phyloP scores from a whole-genome alignment of 2,329 filamentous ascomycete species.

The Fusarium xyrophilum region DNA sequence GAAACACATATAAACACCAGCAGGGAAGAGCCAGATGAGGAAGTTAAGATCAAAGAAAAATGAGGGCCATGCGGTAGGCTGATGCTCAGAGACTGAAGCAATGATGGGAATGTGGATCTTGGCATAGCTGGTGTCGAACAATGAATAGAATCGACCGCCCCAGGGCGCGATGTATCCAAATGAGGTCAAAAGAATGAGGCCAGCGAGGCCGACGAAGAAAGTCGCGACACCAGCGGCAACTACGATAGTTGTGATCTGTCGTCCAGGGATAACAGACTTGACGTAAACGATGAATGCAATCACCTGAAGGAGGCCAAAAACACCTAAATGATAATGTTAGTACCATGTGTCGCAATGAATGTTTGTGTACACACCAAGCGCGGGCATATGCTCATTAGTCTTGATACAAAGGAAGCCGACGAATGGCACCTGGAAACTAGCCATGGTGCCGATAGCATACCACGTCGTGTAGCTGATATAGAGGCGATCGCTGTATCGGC shows the following conservation, averaged over 20 bases:
- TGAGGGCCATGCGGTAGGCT: constrained; percentile 97
- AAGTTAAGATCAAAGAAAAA: constrained; percentile 99
- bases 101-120: constrained; percentile 99
- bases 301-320: constrained; percentile 94
- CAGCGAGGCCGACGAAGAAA: constrained; percentile 74
- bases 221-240: constrained; percentile 76
- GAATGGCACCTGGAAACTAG: constrained; percentile 99
- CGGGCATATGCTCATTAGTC: constrained; percentile 98
- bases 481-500: constrained; percentile 88
- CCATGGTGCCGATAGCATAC: constrained; percentile 94
- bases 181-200: constrained; percentile 85
- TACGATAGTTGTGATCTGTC: constrained; percentile 92
- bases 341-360: background rate
- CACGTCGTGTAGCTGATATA: constrained; percentile 98
- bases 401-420: constrained; percentile 96
- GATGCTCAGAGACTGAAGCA: constrained; percentile 98
- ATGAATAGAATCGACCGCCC: constrained; percentile 98
- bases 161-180: constrained; percentile 94
- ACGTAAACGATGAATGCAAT: constrained; percentile 92
- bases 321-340: constrained; percentile 61
- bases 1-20: constrained; percentile 98
- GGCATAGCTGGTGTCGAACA: constrained; percentile 98
- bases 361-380: constrained; percentile 68
- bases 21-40: constrained; percentile 98
- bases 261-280: constrained; percentile 83